These are phyloP conservation scores for Xerocomellus amylosporus DNA, from an alignment of 768 basidiomycete genomes.

Conservation along the genomic window DNA sequence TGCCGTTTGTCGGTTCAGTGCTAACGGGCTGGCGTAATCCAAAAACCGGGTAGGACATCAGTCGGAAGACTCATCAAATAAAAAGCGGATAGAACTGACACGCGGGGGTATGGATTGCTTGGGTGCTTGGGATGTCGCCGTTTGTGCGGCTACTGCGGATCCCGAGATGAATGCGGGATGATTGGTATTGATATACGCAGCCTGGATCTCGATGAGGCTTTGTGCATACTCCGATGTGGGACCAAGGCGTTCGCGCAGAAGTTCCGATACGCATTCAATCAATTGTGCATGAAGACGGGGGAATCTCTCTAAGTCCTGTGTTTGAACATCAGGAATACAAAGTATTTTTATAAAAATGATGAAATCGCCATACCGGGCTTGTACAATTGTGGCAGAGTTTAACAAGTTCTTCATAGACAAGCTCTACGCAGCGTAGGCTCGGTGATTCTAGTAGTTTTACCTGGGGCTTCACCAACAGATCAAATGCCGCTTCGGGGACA, in stretches of 20 bases:
- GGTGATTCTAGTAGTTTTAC: constrained; percentile 95
- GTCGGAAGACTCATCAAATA: constrained; percentile 4
- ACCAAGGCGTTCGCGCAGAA: constrained; percentile 90
- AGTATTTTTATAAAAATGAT: neutral
- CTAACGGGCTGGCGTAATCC: constrained; percentile 52
- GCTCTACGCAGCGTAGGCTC: constrained; percentile 91
- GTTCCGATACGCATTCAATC: constrained; percentile 95
- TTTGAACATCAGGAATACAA: constrained; percentile 12
- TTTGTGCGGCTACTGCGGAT: constrained; percentile 60
- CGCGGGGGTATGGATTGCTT: constrained; percentile 46
- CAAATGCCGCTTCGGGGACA: constrained; percentile 96
- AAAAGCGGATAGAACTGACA: constrained; percentile 40
- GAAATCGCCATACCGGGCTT: constrained; percentile 57
- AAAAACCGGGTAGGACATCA: constrained; percentile 10
- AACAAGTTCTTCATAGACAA: constrained; percentile 98
- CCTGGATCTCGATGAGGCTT: constrained; percentile 94
- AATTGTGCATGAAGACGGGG: constrained; percentile 90
- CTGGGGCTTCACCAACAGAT: constrained; percentile 95
- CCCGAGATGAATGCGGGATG: constrained; percentile 92
- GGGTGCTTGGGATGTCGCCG: constrained; percentile 40
- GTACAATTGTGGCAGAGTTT: constrained; percentile 99
- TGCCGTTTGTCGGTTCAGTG: constrained; percentile 59
- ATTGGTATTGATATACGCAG: constrained; percentile 99
- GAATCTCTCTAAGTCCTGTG: constrained; percentile 92
- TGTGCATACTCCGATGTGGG: constrained; percentile 97